Percentiles rank a stretch among this genome's conserved stretches.
Conservation (phyloP, 352 stramenopile species). For the Phytopythium montanum region DNA sequence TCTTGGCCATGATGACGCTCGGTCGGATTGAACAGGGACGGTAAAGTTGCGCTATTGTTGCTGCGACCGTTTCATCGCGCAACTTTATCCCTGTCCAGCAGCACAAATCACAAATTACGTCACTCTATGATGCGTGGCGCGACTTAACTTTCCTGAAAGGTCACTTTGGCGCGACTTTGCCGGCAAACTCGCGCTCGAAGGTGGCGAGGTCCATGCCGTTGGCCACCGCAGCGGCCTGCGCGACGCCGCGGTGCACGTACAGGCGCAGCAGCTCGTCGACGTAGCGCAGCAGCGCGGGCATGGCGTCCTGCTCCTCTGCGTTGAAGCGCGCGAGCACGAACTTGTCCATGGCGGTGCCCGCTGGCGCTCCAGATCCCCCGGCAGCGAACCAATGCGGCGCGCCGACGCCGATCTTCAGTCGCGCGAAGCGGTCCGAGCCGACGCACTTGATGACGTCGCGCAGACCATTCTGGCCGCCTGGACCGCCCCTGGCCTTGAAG, state of each 20-base stretch:
- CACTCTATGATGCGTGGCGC: conserved; percentile 4
- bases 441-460: conserved; percentile 85
- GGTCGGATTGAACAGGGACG: too few species aligned
- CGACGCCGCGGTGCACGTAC: conserved; percentile 75
- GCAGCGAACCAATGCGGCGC: conserved; percentile 74
- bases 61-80: not conserved
- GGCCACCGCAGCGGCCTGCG: conserved; percentile 61
- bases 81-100: not conserved
- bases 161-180: conserved; percentile 16
- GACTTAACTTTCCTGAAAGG: not conserved
- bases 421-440: conserved; percentile 75
- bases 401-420: conserved; percentile 78
- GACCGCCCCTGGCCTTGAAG: conserved; percentile 76
- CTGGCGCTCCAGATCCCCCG: conserved; percentile 57
- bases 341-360: conserved; percentile 82
- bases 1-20: not conserved
- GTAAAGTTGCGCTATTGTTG: not conserved
- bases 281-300: conserved; percentile 59
- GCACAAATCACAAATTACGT: not conserved
- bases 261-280: conserved; percentile 74
- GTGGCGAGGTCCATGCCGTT: conserved; percentile 74
- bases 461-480: conserved; percentile 80
- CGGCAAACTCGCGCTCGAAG: conserved; percentile 35
- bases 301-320: conserved; percentile 71
- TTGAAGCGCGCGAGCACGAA: conserved; percentile 79